Evolutionary conservation across 1,284 basidiomycete genomes (phyloP), one percentile per base, ranked within the genome.

Genomic region (Cryptococcus amylolentus): DNA sequence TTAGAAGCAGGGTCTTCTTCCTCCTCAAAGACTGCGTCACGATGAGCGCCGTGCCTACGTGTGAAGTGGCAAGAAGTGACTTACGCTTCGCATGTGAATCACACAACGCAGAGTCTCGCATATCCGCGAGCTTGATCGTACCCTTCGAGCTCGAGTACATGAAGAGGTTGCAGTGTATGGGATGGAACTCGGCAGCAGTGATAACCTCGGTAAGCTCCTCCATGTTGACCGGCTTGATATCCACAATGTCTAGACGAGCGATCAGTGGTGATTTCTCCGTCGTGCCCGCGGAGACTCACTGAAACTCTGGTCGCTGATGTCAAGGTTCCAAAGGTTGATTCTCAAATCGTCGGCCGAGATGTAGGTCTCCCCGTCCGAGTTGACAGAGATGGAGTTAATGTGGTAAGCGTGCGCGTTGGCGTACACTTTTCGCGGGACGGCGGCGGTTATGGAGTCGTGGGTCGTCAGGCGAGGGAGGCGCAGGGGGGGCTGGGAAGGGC

Each of bases 141-240:
- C 93, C 95, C 80, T 98, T 98, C 59, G 95, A 98, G 80, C 91
- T 94, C 61, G 95, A 98, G 79, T 98, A 99, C 89, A 98, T 97
- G 81, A 99, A 98, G 54, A 92, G 81, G 77, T 98, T 98, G 86
- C 96, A 98, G 67, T 96, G 91, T 61, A 87, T 84, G 14, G 96
- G 96, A 73, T 98, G 96, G 80, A 98, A 98, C 79, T 99, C 96
- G 55, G 96, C 92, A 4, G 95, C 93, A 10, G 96, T 99, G 78
- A 99, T 98, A 75, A 99, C 96, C 77, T 99, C 96, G 14, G 96
- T 98, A 54, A 99, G 82, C 77, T 99, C 96, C 74, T 99, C 96
- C 96, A 99, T 98, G 79, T 98, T 98, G 71, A 92, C 88, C 0
- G 96, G 96, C 77, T 99, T 99, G 84, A 99, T 98, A 79, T 99